Evolutionary conservation across 371 early-diverging fungal species (phyloP), one percentile per base, ranked within the genome.

Genomic region (Mortierella sp.): DNA sequence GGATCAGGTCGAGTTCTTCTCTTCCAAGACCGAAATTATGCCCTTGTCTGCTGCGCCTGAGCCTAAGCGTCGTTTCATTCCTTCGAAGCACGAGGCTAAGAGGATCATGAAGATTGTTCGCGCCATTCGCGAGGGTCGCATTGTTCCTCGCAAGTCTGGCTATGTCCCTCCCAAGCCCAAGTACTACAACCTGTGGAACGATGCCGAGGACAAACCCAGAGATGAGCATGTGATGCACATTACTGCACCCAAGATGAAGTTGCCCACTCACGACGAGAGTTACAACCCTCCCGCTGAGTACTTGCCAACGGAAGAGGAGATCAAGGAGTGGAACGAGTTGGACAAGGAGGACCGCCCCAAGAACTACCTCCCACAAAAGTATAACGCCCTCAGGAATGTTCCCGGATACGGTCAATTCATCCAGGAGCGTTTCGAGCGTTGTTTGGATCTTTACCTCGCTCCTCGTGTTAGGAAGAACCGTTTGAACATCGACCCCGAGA

Each of bases 281-380:
- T 99, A 99, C 90, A 98, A 98, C 88, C 99, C 99, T 26, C 99
- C 99, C n/a, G 94, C 88, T n/a, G 99, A 99, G 89, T 98, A 99
- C 86, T 89, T 99, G 76, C 94, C 94, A 26, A 95, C 95, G 14
- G 94, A 94, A 11, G 92, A 96, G 57, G 98, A 99, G 86, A 89
- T 88, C 34, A 90, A 94, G 76, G 92, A 93, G 82, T 97, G 97
- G 97, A 84, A 95, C 71, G 92, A 90, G 3, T 75, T 90, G 84
- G 97, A 97, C 73, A 92, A 93, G n/a, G 95, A 96, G 54, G 94
- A 96, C 80, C 91, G 97, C 76, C 91, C 94, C 77, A 91, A 92
- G 81, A 94, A 96, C 83, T 98, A 94, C 83, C 82, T 99, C 58
- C 98, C 99, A 16, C 93, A 94, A 83, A 97, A 97, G 91, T 94